Evolutionary conservation across 164 flowering plant species (phyloP).

Genomic region (Umbellularia californica): DNA sequence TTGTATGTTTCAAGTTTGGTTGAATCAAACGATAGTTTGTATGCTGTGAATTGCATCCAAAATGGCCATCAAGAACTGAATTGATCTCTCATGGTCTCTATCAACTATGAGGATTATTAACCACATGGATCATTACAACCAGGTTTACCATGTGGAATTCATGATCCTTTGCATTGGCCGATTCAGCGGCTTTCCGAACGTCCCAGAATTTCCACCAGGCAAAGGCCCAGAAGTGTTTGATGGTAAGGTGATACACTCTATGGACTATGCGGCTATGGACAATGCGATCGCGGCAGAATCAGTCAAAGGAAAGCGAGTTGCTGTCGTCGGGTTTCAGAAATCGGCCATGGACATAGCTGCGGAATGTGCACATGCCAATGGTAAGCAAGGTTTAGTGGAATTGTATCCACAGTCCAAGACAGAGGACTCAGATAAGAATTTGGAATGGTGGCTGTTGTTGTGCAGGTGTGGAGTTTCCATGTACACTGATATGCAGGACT

Average conservation of each 20-base stretch:
- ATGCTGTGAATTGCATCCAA: neutral
- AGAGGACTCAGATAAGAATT: neutral
- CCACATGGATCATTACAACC: neutral
- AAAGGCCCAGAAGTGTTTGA: constrained; percentile 44
- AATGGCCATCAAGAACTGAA: neutral
- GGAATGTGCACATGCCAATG: constrained; percentile 36
- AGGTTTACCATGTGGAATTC: constrained; percentile 39
- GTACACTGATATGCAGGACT: constrained; percentile 44
- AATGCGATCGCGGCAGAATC: constrained; percentile 29
- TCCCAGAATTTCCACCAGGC: constrained; percentile 39
- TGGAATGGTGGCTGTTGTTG: neutral
- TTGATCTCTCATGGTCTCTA: neutral
- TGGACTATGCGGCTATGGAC: constrained; percentile 58
- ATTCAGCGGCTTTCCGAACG: constrained; percentile 46
- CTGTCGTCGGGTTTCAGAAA: constrained; percentile 47
- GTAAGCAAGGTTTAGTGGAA: constrained; percentile 12
- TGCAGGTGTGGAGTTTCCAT: constrained; percentile 57
- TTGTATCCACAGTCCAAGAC: neutral
- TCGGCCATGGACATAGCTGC: constrained; percentile 51
- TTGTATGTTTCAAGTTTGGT: neutral
- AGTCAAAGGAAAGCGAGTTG: constrained; percentile 32
- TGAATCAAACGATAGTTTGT: neutral
- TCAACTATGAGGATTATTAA: neutral
- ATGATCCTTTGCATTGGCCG: constrained; percentile 48
- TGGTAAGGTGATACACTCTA: constrained; percentile 53